phyloP scores from a whole-genome alignment of 495 filamentous ascomycete genomes.

The Tuber calosporum region DNA sequence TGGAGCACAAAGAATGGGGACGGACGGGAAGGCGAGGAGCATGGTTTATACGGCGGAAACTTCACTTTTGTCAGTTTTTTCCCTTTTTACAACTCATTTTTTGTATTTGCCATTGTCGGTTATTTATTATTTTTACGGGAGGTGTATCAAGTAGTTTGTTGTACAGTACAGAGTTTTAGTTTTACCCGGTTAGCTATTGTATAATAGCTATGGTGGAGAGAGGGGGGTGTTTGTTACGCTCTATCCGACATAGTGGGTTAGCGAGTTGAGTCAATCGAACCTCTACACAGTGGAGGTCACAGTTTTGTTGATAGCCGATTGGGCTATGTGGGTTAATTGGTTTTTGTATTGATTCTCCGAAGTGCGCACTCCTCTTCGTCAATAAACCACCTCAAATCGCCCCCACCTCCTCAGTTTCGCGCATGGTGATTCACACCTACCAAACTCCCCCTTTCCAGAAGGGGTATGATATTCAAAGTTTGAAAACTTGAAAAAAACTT shows the following conservation, averaged over 20 bases:
- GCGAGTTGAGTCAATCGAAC: not conserved
- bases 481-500: too few species aligned
- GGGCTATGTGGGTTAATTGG: not conserved
- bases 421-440: not conserved
- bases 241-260: not conserved
- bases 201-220: not conserved
- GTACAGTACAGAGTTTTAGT: constrained; percentile 3
- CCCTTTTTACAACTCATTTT: not conserved
- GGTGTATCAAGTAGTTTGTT: not conserved
- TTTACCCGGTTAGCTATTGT: not conserved
- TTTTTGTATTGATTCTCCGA: not conserved
- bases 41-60: not conserved
- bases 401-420: not conserved
- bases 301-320: not conserved
- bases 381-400: not conserved
- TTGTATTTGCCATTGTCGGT: not conserved
- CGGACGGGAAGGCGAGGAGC: constrained; percentile 5
- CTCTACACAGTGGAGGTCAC: not conserved
- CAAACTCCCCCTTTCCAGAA: not conserved
- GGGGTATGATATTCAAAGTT: too few species aligned
- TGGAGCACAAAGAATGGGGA: constrained; percentile 11
- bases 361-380: not conserved
- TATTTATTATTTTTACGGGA: not conserved
- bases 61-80: not conserved
- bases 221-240: not conserved